These are phyloP conservation scores for Penicillium argentinense DNA, from an alignment of 495 filamentous ascomycete species.

Conservation along the genomic window DNA sequence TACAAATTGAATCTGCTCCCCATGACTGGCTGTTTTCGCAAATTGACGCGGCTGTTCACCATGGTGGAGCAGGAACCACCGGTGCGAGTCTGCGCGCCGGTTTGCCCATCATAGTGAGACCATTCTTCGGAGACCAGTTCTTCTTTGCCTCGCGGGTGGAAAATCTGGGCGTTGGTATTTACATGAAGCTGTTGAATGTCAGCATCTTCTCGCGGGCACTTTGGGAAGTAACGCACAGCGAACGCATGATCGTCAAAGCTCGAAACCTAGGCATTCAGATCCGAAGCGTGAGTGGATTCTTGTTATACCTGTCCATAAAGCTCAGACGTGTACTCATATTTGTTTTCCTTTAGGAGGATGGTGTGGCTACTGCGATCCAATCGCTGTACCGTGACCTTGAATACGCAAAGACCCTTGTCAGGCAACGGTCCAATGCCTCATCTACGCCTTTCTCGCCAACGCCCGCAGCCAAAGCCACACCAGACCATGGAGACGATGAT, in stretches of 20 bases:
- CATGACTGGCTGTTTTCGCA: constrained; percentile 97
- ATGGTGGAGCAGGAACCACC: constrained; percentile 93
- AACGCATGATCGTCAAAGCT: constrained; percentile 88
- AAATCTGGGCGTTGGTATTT: constrained; percentile 89
- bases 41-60: constrained; percentile 92
- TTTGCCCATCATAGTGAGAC: constrained; percentile 91
- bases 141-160: constrained; percentile 91
- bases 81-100: constrained; percentile 91
- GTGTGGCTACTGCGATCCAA: constrained; percentile 85
- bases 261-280: constrained; percentile 80
- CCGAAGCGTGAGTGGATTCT: constrained; percentile 63
- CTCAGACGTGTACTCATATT: background rate
- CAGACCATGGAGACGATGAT: constrained; percentile 43
- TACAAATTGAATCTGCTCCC: constrained; percentile 85
- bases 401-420: constrained; percentile 87
- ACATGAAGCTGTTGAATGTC: constrained; percentile 83
- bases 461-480: constrained; percentile 32
- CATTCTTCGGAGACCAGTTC: constrained; percentile 97
- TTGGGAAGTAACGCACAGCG: constrained; percentile 87
- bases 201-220: constrained; percentile 77
- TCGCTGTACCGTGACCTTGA: constrained; percentile 94
- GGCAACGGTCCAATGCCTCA: constrained; percentile 50
- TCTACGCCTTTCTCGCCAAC: constrained; percentile 44
- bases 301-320: too few relatives aligned
- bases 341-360: constrained; percentile 65